phyloP scores from a whole-genome alignment of 495 filamentous ascomycete genomes.

The Lasiosphaeriaceae sp. region DNA sequence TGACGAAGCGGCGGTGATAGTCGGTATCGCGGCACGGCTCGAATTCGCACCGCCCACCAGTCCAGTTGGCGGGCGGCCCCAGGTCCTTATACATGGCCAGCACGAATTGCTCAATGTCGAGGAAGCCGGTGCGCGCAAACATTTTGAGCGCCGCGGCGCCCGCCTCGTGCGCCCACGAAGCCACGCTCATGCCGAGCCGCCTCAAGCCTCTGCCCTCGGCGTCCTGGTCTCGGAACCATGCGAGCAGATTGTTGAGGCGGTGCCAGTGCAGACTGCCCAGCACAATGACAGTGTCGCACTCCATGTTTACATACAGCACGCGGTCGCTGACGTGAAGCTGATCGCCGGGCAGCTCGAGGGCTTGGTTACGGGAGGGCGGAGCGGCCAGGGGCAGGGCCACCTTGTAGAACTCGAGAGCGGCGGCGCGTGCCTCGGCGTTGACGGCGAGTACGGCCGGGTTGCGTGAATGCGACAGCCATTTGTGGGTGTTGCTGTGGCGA shows the following conservation, averaged over 20 bases:
- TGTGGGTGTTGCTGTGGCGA: not conserved
- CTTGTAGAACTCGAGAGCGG: slow-evolving; percentile 27
- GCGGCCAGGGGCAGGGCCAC: slow-evolving; percentile 26
- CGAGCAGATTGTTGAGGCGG: slow-evolving; percentile 19
- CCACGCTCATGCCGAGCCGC: slow-evolving; percentile 56
- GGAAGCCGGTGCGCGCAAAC: slow-evolving; percentile 23
- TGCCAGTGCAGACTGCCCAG: slow-evolving; percentile 21
- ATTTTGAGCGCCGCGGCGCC: slow-evolving; percentile 22
- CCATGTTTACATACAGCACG: slow-evolving; percentile 26
- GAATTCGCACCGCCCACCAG: slow-evolving; percentile 13
- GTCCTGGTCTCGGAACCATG: slow-evolving; percentile 21
- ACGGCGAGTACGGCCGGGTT: slow-evolving; percentile 32
- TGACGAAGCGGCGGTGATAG: slow-evolving; percentile 19
- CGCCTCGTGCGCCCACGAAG: slow-evolving; percentile 52
- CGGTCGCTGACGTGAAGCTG: slow-evolving; percentile 12
- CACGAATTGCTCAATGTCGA: slow-evolving; percentile 25
- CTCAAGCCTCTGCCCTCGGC: slow-evolving; percentile 46
- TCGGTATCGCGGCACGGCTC: slow-evolving; percentile 11
- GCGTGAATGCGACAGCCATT: slow-evolving; percentile 28
- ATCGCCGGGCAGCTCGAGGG: slow-evolving; percentile 16
- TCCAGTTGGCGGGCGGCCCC: slow-evolving; percentile 20
- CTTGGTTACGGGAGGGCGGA: not conserved
- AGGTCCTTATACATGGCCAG: slow-evolving; percentile 22
- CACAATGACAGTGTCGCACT: slow-evolving; percentile 27
- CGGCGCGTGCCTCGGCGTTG: slow-evolving; percentile 26